Conservation (phyloP, 495 filamentous ascomycete species). For the Cudoniella acicularis region DNA sequence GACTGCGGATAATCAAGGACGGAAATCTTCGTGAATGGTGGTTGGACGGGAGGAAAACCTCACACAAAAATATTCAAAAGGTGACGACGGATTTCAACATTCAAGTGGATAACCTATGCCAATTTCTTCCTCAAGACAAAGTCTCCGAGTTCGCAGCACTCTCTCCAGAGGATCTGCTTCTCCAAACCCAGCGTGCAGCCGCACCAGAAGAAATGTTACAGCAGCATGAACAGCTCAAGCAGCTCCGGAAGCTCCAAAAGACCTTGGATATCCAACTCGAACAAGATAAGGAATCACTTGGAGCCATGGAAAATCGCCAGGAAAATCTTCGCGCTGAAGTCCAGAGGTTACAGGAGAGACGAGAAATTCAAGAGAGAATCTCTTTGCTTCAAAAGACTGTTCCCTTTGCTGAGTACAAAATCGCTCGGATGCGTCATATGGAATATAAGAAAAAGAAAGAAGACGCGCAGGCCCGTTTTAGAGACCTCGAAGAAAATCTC, state of each 20-base stretch:
- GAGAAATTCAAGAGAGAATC: constrained; percentile 62
- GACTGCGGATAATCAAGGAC: constrained; percentile 71
- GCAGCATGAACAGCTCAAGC: constrained; percentile 74
- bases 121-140: constrained; percentile 95
- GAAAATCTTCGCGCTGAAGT: constrained; percentile 77
- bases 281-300: constrained; percentile 56
- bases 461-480: constrained; percentile 47
- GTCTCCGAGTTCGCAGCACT: constrained; percentile 91
- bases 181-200: constrained; percentile 81
- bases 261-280: constrained; percentile 54
- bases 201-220: constrained; percentile 73
- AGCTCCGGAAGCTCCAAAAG: constrained; percentile 65
- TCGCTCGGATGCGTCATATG: constrained; percentile 29
- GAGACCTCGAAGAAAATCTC: constrained; percentile 53
- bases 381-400: constrained; percentile 60
- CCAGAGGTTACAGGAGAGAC: constrained; percentile 72
- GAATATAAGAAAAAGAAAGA: constrained; percentile 42
- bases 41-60: constrained; percentile 58
- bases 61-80: constrained; percentile 55
- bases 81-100: constrained; percentile 71
- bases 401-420: constrained; percentile 61
- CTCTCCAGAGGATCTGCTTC: constrained; percentile 77
- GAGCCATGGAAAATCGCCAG: constrained; percentile 68
- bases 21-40: constrained; percentile 74
- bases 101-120: constrained; percentile 96